Evolutionary conservation across 805 yeast genomes (phyloP), one percentile per base, ranked within the genome.

Genomic region (Cyberlindnera nakhonratchasimensis): DNA sequence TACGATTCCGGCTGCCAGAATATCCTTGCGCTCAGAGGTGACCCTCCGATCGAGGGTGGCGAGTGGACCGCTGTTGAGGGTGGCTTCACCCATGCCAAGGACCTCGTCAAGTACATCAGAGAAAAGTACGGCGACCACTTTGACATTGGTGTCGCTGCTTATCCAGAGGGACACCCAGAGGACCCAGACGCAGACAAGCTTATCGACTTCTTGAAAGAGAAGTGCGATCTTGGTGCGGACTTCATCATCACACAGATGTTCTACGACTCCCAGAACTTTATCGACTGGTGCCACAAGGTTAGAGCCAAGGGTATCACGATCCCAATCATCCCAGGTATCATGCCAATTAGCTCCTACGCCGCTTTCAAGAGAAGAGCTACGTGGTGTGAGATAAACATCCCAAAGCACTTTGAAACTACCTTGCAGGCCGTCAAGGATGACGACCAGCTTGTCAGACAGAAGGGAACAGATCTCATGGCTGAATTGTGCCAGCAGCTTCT

Each of bases 81-180:
- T n/a, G 93, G 86, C 25, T 93, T 93, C 69, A 69, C 71, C 48
- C 86, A 88, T 57, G 98, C 99, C 20, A 83, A 79, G 59, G 98
- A 93, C 63, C 72, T 93, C 59, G 82, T 93, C 51, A 60, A 61
- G 37, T 82, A 91, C 61, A 90, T 93, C 52, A 79, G 76, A 52
- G 51, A 70, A 40, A 62, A 77, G 36, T 71, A 90, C 59, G 93
- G 87, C 3, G 86, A 86, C 58, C 83, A 80, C 53, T 91, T 91
- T 65, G 86, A 96, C 59, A 71, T 91, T 42, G 99, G 99, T 46
- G 99, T 91, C 13, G 99, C 99, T 2, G 97, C 95, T 1, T 91
- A 91, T 62, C 96, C 99, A 8, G 99, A 91, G 61, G 99, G 99
- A 16, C 97, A 91, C 64, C 90, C 96, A 3, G 99, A 93, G 58